These are phyloP conservation scores for Suillus paluster DNA, from an alignment of 768 basidiomycete genomes.

Conservation along the genomic window DNA sequence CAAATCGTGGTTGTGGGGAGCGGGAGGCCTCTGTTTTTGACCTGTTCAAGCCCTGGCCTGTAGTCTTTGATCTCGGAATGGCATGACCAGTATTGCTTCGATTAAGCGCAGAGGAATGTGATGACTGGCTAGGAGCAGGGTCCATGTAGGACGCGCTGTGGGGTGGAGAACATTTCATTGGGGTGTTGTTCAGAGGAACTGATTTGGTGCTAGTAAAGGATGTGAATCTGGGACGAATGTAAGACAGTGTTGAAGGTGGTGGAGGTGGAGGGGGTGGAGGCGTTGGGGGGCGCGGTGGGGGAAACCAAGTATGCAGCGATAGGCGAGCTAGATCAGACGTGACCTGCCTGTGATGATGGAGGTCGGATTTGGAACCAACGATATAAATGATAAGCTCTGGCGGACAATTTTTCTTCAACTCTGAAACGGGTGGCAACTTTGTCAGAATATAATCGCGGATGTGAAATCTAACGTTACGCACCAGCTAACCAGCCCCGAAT, in stretches of 20 bases:
- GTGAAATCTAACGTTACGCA: conserved; percentile 33
- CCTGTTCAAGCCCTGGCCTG: conserved; percentile 36
- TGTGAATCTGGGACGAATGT: conserved; percentile 40
- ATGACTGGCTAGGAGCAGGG: conserved; percentile 50
- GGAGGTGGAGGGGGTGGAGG: conserved; percentile 69
- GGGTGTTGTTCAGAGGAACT: conserved; percentile 53
- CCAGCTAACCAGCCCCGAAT: conserved; percentile 92
- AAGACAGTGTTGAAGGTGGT: conserved; percentile 44
- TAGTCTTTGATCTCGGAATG: conserved; percentile 55
- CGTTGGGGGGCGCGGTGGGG: conserved; percentile 71
- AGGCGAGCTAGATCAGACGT: conserved; percentile 84
- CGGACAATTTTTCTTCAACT: conserved; percentile 88
- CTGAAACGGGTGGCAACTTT: conserved; percentile 43
- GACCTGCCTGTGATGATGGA: conserved; percentile 71
- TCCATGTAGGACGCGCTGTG: conserved; percentile 69
- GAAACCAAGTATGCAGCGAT: conserved; percentile 86
- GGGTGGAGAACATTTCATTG: conserved; percentile 51
- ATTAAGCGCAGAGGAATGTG: conserved; percentile 48
- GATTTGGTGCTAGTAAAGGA: conserved; percentile 60
- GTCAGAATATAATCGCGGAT: background rate
- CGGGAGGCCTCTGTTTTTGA: conserved; percentile 49
- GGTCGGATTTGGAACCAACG: conserved; percentile 92
- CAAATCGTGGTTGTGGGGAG: conserved; percentile 54
- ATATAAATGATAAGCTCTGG: conserved; percentile 93
- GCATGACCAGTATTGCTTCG: conserved; percentile 55